Conservation (phyloP, 1,139 yeast species). For the Saccharomyces hybrid region DNA sequence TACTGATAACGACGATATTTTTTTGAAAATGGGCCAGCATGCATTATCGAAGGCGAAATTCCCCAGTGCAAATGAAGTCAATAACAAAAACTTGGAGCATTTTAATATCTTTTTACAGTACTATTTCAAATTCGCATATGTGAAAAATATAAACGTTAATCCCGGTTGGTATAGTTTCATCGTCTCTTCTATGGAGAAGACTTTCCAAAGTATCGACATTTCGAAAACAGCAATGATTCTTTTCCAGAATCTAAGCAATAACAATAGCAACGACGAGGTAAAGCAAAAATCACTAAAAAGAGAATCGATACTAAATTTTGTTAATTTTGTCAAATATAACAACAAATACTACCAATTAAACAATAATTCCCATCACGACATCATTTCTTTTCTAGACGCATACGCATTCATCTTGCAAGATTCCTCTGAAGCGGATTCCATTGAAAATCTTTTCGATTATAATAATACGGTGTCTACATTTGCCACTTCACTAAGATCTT, state of each 20-base stretch:
- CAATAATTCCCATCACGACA: constrained; percentile 16
- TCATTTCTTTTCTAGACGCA: constrained; percentile 23
- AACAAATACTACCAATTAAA: constrained; percentile 19
- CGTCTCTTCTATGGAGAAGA: constrained; percentile 21
- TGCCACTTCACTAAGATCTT: constrained; percentile 8
- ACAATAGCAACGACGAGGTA: constrained; percentile 3
- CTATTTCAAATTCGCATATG: constrained; percentile 13
- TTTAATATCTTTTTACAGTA: constrained; percentile 22
- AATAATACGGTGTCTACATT: constrained; percentile 9
- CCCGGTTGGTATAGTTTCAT: constrained; percentile 25
- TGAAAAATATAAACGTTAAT: constrained; percentile 3
- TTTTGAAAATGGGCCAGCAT: constrained; percentile 16
- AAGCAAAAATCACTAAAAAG: constrained; percentile 1
- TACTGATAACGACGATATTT: constrained; percentile 12
- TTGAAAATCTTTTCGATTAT: constrained; percentile 16
- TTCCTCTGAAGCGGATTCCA: constrained; percentile 8
- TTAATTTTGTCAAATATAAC: constrained; percentile 23
- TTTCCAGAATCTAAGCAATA: constrained; percentile 8
- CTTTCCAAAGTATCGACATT: constrained; percentile 29
- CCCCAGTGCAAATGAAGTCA: constrained; percentile 40
- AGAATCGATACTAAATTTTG: constrained; percentile 26
- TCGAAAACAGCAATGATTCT: constrained; percentile 25
- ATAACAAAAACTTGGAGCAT: constrained; percentile 32
- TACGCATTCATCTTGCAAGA: constrained; percentile 14
- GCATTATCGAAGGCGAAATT: constrained; percentile 30